Conservation (phyloP, 306 rosid genomes). For the Pterocarpus macrocarpus region DNA sequence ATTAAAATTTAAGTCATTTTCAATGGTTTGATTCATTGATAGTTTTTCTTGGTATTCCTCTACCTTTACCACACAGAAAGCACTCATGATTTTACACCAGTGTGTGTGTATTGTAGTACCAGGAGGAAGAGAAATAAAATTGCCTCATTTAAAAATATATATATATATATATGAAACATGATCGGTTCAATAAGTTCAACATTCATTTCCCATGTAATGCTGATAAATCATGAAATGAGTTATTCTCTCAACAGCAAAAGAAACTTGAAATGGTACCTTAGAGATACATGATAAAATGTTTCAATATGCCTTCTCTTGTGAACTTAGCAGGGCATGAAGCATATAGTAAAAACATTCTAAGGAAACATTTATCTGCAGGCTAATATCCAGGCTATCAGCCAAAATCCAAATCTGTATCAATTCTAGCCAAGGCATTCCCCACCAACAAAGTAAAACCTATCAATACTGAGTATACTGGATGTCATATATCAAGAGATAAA, state of each 20-base stretch:
- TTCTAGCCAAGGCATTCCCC: slow-evolving; percentile 15
- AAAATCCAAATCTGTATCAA: slow-evolving; percentile 18
- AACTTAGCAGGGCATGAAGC: slow-evolving; percentile 25
- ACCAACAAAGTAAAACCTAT: no score
- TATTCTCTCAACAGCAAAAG: slow-evolving; percentile 12
- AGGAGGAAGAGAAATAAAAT: slow-evolving; percentile 11
- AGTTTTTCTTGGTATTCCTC: no score
- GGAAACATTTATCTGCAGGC: slow-evolving; percentile 6
- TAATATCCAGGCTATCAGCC: background rate
- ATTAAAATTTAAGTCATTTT: no score
- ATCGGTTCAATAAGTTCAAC: slow-evolving; percentile 10
- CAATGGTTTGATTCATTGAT: no score
- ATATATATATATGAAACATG: background rate
- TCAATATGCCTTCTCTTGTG: no score
- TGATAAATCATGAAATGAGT: slow-evolving; percentile 20
- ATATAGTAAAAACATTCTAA: slow-evolving; percentile 11
- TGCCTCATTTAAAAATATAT: background rate
- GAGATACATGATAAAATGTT: no score
- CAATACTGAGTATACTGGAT: no score
- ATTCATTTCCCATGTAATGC: background rate
- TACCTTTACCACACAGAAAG: no score
- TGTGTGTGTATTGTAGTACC: background rate
- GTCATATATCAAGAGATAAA: background rate
- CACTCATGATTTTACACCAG: background rate
- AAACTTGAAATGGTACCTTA: background rate